phyloP scores from a whole-genome alignment of 768 basidiomycete species.

The Trametes gibbosa region DNA sequence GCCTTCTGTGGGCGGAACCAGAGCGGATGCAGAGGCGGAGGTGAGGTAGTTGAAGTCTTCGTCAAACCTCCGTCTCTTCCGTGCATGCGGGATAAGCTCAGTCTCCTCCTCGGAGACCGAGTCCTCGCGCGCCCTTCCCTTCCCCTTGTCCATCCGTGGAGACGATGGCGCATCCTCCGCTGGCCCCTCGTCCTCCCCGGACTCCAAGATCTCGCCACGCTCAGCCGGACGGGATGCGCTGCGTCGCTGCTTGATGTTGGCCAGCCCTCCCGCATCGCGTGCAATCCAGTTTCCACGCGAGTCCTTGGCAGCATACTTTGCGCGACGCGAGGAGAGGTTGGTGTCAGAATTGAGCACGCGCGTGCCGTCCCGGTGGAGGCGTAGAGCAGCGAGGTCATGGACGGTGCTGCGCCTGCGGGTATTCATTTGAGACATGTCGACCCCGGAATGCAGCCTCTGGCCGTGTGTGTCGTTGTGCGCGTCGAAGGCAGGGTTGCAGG shows the following conservation, averaged over 20 bases:
- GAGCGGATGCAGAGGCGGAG: slow-evolving; percentile 22
- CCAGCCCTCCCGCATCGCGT: slow-evolving; percentile 57
- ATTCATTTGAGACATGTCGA: slow-evolving; percentile 12
- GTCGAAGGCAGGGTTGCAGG: background rate
- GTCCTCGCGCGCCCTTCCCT: slow-evolving; percentile 20
- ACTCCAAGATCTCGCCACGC: slow-evolving; percentile 24
- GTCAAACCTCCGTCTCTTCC: slow-evolving; percentile 45
- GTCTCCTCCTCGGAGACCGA: slow-evolving; percentile 12
- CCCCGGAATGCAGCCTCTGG: slow-evolving; percentile 1
- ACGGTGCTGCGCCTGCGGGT: slow-evolving; percentile 47
- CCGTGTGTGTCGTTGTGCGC: background rate
- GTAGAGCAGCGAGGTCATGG: slow-evolving; percentile 63
- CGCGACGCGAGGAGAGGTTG: slow-evolving; percentile 35
- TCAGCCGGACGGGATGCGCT: slow-evolving; percentile 11
- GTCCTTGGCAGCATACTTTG: slow-evolving; percentile 40
- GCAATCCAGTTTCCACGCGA: slow-evolving; percentile 65
- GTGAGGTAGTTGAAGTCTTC: slow-evolving; percentile 56
- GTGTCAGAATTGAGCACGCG: slow-evolving; percentile 47
- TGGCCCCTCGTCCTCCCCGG: slow-evolving; percentile 26
- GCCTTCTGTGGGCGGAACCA: background rate
- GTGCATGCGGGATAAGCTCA: slow-evolving; percentile 29
- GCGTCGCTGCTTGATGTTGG: slow-evolving; percentile 39
- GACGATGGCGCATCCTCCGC: slow-evolving; percentile 17
- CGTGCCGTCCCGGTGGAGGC: slow-evolving; percentile 61
- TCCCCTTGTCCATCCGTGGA: slow-evolving; percentile 26